phyloP scores from a whole-genome alignment of 2,329 filamentous ascomycete genomes.

The Epichloe glyceriae region DNA sequence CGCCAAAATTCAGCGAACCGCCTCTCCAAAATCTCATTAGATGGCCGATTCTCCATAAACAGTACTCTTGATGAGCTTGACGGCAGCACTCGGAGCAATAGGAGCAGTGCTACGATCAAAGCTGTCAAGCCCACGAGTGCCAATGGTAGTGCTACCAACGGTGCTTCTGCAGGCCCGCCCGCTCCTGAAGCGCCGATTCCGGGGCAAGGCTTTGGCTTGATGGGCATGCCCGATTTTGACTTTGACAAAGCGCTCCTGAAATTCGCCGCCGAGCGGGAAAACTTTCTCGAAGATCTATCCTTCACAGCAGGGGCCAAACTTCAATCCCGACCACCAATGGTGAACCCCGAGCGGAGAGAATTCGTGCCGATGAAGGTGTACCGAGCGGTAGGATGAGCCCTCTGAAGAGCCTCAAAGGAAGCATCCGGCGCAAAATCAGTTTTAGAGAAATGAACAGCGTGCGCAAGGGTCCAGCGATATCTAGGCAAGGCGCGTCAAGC shows the following conservation, averaged over 20 bases:
- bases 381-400: constrained; percentile 40
- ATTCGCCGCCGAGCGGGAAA: constrained; percentile 89
- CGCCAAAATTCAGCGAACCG: constrained; percentile 47
- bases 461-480: constrained; percentile 69
- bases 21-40: constrained; percentile 39
- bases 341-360: constrained; percentile 68
- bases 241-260: constrained; percentile 89
- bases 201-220: background rate
- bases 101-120: constrained; percentile 53
- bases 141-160: constrained; percentile 14
- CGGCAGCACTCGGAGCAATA: constrained; percentile 46
- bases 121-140: constrained; percentile 21
- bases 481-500: constrained; percentile 50
- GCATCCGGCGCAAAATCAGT: constrained; percentile 83
- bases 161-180: constrained; percentile 13
- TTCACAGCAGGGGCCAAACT: constrained; percentile 75
- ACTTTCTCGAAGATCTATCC: constrained; percentile 82
- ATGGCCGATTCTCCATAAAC: constrained; percentile 38
- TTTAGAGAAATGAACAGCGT: constrained; percentile 91
- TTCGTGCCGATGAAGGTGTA: constrained; percentile 58
- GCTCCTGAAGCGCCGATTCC: background rate
- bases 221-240: constrained; percentile 55
- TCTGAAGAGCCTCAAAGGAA: constrained; percentile 57
- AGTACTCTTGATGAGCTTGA: constrained; percentile 45
- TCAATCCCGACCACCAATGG: constrained; percentile 55